Percentiles rank a stretch among this genome's conserved stretches.
Evolutionary conservation across 1,139 yeast genomes (phyloP).

Genomic region (Scheffersomyces illinoinensis): DNA sequence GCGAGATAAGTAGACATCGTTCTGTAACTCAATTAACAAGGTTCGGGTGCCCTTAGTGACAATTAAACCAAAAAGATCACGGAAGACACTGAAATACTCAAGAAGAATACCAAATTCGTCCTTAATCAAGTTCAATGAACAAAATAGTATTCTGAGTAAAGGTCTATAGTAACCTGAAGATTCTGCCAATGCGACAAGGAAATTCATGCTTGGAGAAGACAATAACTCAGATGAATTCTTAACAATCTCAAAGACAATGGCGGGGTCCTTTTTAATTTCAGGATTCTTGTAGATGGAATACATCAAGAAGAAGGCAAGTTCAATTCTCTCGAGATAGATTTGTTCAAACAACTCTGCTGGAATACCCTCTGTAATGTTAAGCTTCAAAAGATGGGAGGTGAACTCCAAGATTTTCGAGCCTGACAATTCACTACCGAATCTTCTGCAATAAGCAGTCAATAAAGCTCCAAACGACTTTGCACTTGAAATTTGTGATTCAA

Average conservation of each 20-base stretch:
- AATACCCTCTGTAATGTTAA: conserved; percentile 55
- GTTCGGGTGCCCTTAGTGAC: conserved; percentile 59
- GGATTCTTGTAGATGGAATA: conserved; percentile 42
- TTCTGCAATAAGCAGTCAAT: conserved; percentile 60
- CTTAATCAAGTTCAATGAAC: conserved; percentile 47
- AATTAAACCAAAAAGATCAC: conserved; percentile 58
- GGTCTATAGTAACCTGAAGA: conserved; percentile 55
- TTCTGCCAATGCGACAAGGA: conserved; percentile 40
- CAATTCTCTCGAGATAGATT: conserved; percentile 63
- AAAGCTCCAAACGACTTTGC: conserved; percentile 81
- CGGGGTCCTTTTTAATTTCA: conserved; percentile 27
- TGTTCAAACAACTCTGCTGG: conserved; percentile 49
- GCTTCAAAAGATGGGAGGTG: conserved; percentile 50
- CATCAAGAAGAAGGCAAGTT: conserved; percentile 66
- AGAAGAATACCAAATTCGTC: conserved; percentile 43
- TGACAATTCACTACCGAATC: conserved; percentile 31
- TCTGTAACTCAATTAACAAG: conserved; percentile 57
- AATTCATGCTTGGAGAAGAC: conserved; percentile 47
- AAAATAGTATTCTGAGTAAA: conserved; percentile 56
- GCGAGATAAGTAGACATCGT: conserved; percentile 47
- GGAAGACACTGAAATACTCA: conserved; percentile 51
- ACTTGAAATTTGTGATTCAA: conserved; percentile 66
- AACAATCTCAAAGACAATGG: conserved; percentile 37
- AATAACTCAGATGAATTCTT: conserved; percentile 44
- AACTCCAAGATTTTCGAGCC: conserved; percentile 41